phyloP scores from a whole-genome alignment of 176 grass and related monocot genomes.

The Pontederia paniculata region DNA sequence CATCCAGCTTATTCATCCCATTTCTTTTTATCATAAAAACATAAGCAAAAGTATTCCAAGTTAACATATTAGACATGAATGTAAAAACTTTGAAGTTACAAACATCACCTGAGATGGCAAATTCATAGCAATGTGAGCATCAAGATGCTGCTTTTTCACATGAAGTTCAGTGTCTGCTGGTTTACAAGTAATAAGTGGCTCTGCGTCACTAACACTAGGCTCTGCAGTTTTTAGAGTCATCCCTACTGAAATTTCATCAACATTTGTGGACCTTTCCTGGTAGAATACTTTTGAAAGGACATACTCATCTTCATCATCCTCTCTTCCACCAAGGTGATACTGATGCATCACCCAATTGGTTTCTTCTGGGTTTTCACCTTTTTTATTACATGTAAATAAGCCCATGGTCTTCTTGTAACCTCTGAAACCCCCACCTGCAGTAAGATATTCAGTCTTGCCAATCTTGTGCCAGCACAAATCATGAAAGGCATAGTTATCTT shows the following conservation, averaged over 20 bases:
- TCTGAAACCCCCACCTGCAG: slow-evolving; percentile 31
- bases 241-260: slow-evolving; percentile 4
- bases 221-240: background rate
- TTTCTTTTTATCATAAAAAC: no score
- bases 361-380: slow-evolving; percentile 21
- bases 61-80: no score
- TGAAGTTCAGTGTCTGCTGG: background rate
- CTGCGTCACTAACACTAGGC: slow-evolving; percentile 15
- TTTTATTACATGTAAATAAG: slow-evolving; percentile 24
- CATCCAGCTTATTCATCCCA: no score
- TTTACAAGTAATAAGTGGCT: slow-evolving; percentile 6
- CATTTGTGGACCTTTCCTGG: slow-evolving; percentile 2
- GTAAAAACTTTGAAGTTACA: no score
- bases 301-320: slow-evolving; percentile 33
- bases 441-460: slow-evolving; percentile 29
- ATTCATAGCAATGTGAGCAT: background rate
- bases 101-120: no score
- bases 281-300: slow-evolving; percentile 67
- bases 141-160: background rate
- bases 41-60: no score
- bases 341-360: slow-evolving; percentile 56
- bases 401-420: slow-evolving; percentile 57
- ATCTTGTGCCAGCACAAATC: slow-evolving; percentile 43
- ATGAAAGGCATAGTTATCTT: background rate
- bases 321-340: slow-evolving; percentile 33